These are phyloP conservation scores for Echinosophora koreensis DNA, from an alignment of 306 rosid species.

Conservation along the genomic window DNA sequence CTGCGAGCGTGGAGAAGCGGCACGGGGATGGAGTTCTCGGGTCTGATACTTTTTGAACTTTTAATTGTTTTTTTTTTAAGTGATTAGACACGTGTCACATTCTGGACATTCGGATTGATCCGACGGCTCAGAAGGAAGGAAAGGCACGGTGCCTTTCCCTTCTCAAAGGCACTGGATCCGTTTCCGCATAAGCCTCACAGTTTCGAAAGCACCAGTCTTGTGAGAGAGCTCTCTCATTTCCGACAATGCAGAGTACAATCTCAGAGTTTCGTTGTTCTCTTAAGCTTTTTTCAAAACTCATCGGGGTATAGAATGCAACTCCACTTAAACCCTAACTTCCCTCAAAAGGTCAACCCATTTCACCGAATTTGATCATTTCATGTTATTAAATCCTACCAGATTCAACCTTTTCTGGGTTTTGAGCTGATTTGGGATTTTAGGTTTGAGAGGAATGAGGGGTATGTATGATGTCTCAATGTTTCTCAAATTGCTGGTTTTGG, in stretches of 20 bases:
- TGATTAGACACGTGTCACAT: no score
- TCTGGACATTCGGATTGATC: no score
- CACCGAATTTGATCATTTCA: constrained; percentile 37
- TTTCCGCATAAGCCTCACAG: constrained; percentile 44
- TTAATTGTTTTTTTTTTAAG: no score
- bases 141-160: no score
- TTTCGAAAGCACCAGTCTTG: constrained; percentile 43
- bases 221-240: constrained; percentile 48
- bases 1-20: no score
- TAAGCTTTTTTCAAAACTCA: constrained; percentile 49
- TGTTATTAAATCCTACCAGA: constrained; percentile 40
- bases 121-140: no score
- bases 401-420: constrained; percentile 44
- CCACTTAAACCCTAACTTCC: constrained; percentile 64
- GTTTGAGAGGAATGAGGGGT: constrained; percentile 40
- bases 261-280: constrained; percentile 57
- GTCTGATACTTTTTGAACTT: no score
- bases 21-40: no score
- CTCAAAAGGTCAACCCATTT: constrained; percentile 53
- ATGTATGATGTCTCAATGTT: constrained; percentile 42
- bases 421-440: constrained; percentile 45
- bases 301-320: constrained; percentile 31
- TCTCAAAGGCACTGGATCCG: no score
- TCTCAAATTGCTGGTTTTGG: constrained; percentile 47
- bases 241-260: constrained; percentile 65